Base-by-base conservation (phyloP, 2,329 filamentous ascomycete genomes). In the Rhynchosporium graminicola region DNA sequence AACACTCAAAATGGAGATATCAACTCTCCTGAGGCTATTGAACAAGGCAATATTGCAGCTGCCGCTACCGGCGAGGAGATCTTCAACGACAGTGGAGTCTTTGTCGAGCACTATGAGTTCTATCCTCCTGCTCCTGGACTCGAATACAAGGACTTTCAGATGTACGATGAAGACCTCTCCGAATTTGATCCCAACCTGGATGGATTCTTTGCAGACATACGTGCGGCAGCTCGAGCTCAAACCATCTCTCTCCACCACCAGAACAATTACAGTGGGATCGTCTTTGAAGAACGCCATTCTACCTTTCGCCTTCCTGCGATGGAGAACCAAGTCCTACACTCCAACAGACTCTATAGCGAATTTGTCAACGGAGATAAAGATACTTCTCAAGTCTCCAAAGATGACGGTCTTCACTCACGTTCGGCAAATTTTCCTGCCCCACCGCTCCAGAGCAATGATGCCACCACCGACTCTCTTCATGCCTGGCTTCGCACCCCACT, bases 61-160 rank as follows among this genome's bases (percentile, higher is more conserved):
- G 40, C 60, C 26, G 46, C 47, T 51, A 57, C 54, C 33, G 51
- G 48, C 26, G 28, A 6, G 31, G 51, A 57, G n/a, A 52, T 8
- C 13, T 61, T 60, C 57, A n/a, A 65, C 20, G 61, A 68, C 55
- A 66, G 63, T 50, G 62, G 60, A 12, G 65, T 65, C 42, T 57
- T 63, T 10, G 33, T 36, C 28, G 63, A 62, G 15, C 43, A 56
- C 13, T 47, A 59, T 1, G 57, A 61, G 13, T 36, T 61, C 47
- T 13, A 46, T 46, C 7, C 33, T 7, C 60, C 55, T 5, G 5
- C 33, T 7, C 59, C 55, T 6, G 28, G 55, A 8, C 38, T 50
- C 38, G 51, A 63, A 15, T 65, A 66, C 48, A 46, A 59, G 48
- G 66, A 69, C 54, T 69, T 63, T 40, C 60, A 60, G 26, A 60